Conservation (phyloP, 495 filamentous ascomycete genomes). For the Annulohypoxylon moriforme region DNA sequence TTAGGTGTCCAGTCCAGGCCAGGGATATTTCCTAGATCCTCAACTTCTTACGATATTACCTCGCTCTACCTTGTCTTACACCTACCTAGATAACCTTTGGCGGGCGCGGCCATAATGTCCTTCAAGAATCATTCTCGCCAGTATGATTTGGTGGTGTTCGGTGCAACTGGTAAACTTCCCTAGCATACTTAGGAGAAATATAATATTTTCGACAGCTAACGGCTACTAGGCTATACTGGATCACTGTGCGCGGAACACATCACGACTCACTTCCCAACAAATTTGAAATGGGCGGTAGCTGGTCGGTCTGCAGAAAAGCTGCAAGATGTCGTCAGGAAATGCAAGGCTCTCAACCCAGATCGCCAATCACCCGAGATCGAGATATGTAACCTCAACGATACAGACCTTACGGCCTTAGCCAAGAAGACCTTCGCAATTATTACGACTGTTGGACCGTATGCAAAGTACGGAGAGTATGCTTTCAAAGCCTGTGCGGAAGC, state of each 20-base stretch:
- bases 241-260: constrained; percentile 82
- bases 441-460: constrained; percentile 87
- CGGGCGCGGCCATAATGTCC: constrained; percentile 45
- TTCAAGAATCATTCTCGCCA: constrained; percentile 63
- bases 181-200: background rate
- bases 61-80: background rate
- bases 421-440: constrained; percentile 82
- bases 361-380: constrained; percentile 57
- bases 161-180: constrained; percentile 65
- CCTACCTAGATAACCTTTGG: background rate
- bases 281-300: constrained; percentile 89
- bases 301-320: constrained; percentile 83
- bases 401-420: constrained; percentile 72
- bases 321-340: constrained; percentile 70
- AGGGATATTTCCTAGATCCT: background rate
- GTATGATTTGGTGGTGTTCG: constrained; percentile 87
- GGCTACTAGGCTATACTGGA: constrained; percentile 82
- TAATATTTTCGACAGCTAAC: constrained; percentile 30
- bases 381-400: constrained; percentile 67
- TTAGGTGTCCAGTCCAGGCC: background rate
- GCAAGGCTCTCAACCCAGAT: constrained; percentile 74
- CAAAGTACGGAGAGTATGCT: constrained; percentile 79
- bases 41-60: background rate
- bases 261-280: constrained; percentile 75
- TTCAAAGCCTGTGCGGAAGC: constrained; percentile 88